phyloP scores from a whole-genome alignment of 2,329 filamentous ascomycete species.

The Penicillium sclerotigenum region DNA sequence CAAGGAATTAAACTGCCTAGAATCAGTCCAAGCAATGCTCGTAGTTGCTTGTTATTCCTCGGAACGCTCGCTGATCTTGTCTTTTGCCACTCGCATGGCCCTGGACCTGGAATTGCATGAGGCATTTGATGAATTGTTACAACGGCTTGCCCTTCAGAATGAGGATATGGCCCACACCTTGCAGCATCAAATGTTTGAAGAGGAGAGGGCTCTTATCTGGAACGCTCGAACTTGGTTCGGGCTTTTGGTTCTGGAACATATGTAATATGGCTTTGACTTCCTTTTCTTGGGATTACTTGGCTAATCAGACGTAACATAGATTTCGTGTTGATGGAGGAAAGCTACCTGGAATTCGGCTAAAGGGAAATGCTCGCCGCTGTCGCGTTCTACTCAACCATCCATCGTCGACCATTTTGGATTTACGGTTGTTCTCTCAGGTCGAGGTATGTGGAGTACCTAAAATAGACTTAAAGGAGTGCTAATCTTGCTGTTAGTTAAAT shows the following conservation, averaged over 20 bases:
- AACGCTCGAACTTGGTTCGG: slow-evolving; percentile 52
- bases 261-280: slow-evolving; percentile 21
- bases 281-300: not conserved
- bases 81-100: slow-evolving; percentile 52
- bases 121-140: slow-evolving; percentile 42
- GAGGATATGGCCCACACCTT: slow-evolving; percentile 17
- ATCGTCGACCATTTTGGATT: slow-evolving; percentile 48
- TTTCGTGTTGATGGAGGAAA: slow-evolving; percentile 48
- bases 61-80: slow-evolving; percentile 51
- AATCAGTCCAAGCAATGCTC: slow-evolving; percentile 53
- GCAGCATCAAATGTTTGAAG: slow-evolving; percentile 12
- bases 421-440: slow-evolving; percentile 53
- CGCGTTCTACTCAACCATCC: slow-evolving; percentile 46
- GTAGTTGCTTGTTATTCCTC: slow-evolving; percentile 54
- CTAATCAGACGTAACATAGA: slow-evolving; percentile 9
- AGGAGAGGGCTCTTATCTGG: slow-evolving; percentile 38
- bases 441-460: slow-evolving; percentile 30
- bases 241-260: slow-evolving; percentile 53
- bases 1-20: slow-evolving; percentile 41
- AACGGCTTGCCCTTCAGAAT: slow-evolving; percentile 27
- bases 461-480: slow-evolving; percentile 1
- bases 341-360: slow-evolving; percentile 40
- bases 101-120: slow-evolving; percentile 48
- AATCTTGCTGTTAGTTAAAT: slow-evolving; percentile 37
- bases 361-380: slow-evolving; percentile 43